These are phyloP conservation scores for Pyrenophora seminiperda DNA, from an alignment of 2,329 filamentous ascomycete genomes.

Conservation along the genomic window DNA sequence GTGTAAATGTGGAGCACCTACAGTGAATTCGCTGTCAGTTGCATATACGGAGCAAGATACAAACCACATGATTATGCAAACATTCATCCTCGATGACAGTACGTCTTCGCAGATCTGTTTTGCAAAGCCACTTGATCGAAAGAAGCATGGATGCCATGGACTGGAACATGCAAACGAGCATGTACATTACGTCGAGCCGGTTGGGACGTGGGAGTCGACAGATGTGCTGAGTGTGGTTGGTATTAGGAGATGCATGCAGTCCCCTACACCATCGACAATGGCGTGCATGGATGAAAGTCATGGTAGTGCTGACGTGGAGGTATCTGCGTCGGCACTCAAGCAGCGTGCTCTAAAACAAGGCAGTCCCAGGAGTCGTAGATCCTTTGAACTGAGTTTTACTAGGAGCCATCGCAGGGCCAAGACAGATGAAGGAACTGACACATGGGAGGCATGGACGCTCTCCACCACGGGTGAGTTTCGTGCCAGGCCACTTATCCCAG, in stretches of 20 bases:
- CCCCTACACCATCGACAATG: constrained; percentile 33
- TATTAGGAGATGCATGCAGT: constrained; percentile 57
- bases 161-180: constrained; percentile 55
- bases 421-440: constrained; percentile 36
- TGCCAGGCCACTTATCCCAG: constrained; percentile 43
- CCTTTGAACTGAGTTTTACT: constrained; percentile 11
- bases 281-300: constrained; percentile 33
- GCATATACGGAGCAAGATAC: constrained; percentile 66
- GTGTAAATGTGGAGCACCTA: constrained; percentile 60
- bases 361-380: constrained; percentile 10
- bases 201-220: constrained; percentile 69
- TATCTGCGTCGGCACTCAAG: constrained; percentile 35
- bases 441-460: constrained; percentile 62
- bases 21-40: constrained; percentile 67
- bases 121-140: constrained; percentile 49
- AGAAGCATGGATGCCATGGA: constrained; percentile 39
- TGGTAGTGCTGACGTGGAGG: constrained; percentile 14
- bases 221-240: constrained; percentile 67
- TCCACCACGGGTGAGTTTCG: constrained; percentile 54
- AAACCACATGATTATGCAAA: constrained; percentile 68
- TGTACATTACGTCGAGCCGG: constrained; percentile 62
- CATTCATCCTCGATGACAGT: constrained; percentile 61
- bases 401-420: constrained; percentile 3
- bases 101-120: constrained; percentile 62
- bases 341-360: constrained; percentile 31